Evolutionary conservation across 2,329 filamentous ascomycete genomes (phyloP), one percentile per base, ranked within the genome.

Genomic region (Exophiala sideris): DNA sequence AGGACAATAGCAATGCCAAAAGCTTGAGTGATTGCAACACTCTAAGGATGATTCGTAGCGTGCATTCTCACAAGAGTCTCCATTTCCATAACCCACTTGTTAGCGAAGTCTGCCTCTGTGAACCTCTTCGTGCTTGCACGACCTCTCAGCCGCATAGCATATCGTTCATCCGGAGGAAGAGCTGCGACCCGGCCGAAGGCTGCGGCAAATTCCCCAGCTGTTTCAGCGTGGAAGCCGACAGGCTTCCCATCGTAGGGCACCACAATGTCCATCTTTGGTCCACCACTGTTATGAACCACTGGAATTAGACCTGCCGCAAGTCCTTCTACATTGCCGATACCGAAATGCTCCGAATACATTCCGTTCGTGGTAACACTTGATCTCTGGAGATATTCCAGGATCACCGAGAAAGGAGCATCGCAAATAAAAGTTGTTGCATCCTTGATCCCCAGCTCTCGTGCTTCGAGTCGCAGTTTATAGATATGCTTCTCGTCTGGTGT

Each of bases 261-360:
- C 12, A 97, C 92, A 62, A 99, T 99, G 68, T 99, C 94, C 58
- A 90, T 73, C 72, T 94, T 96, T 1, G 94, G 94, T 0, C 94
- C 94, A 7, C 92, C 94, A 47, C 88, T 94, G 70, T 96, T 79
- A 66, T 99, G 94, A 7, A 97, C 94, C 0, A 99, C 91, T 4
- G 87, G 85, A 53, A 99, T 91, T 54, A 99, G 76, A 1, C 94
- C 94, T 0, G 94, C 94, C 3, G 94, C 94, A 69, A 97, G 91
- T 68, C 97, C 99, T 76, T 99, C 94, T 38, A 99, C 94, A 12
- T 97, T 91, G 1, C 94, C 94, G 55, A 99, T 99, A 18, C 94
- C 94, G 69, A 99, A 99, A 71, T 99, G 94, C 74, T 99, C 94
- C 69, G 96, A 97, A 92, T 94, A 99, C 94, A 99, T 99, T 66